phyloP scores from a whole-genome alignment of 257 asterid genomes.

The Primulina eburnea region DNA sequence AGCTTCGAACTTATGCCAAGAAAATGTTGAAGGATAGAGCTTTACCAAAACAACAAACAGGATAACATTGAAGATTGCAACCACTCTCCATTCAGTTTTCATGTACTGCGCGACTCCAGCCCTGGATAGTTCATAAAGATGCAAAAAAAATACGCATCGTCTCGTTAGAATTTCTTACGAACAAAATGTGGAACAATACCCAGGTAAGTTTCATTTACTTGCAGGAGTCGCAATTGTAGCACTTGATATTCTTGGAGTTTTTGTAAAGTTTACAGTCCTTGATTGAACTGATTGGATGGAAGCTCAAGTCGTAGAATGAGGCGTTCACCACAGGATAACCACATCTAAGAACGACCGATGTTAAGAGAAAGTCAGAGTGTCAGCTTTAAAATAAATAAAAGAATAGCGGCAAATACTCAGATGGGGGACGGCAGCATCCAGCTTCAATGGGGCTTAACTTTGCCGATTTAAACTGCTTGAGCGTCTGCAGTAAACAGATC shows the following conservation, averaged over 20 bases:
- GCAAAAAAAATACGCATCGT: slow-evolving; percentile 13
- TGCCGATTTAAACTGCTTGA: slow-evolving; percentile 57
- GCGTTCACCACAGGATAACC: slow-evolving; percentile 88
- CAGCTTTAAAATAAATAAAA: background rate
- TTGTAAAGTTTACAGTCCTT: slow-evolving; percentile 86
- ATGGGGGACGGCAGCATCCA: slow-evolving; percentile 94
- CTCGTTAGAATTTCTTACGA: slow-evolving; percentile 4
- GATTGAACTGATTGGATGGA: slow-evolving; percentile 61
- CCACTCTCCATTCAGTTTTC: slow-evolving; percentile 95
- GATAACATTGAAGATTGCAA: slow-evolving; percentile 76
- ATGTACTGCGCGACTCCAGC: slow-evolving; percentile 97
- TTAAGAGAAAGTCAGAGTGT: background rate
- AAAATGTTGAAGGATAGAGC: slow-evolving; percentile 11
- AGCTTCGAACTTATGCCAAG: background rate
- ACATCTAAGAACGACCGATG: slow-evolving; percentile 43
- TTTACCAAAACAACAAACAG: slow-evolving; percentile 78
- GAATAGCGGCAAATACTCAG: slow-evolving; percentile 51
- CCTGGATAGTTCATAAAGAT: slow-evolving; percentile 37
- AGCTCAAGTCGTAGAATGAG: slow-evolving; percentile 79
- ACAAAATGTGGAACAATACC: slow-evolving; percentile 16
- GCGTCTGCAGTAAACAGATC: slow-evolving; percentile 43
- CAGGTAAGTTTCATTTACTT: slow-evolving; percentile 41
- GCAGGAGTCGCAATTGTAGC: slow-evolving; percentile 95
- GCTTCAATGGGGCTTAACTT: slow-evolving; percentile 85
- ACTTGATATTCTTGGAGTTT: slow-evolving; percentile 59